A percentile compares a stretch with the other conserved stretches of the same genome.
Evolutionary conservation across 129 eudicot species (phyloP).

Genomic region (Flaveria sonorensis): DNA sequence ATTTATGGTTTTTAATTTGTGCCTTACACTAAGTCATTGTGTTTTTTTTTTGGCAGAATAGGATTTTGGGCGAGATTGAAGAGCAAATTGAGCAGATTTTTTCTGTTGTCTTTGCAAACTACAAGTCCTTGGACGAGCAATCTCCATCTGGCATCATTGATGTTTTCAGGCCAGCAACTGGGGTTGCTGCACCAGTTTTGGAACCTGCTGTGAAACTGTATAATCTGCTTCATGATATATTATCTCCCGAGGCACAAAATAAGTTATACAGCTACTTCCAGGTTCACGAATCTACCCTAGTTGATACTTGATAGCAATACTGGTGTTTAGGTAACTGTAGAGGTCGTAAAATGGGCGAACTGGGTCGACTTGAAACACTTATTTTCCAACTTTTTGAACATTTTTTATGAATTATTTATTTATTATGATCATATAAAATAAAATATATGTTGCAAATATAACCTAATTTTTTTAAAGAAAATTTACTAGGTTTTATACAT

Average conservation of each 20-base stretch:
- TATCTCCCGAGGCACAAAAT: conserved; percentile 79
- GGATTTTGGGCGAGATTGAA: conserved; percentile 73
- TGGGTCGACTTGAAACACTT: not conserved
- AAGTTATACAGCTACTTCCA: conserved; percentile 74
- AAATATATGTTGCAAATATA: not conserved
- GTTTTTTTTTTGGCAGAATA: conserved; percentile 51
- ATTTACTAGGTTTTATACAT: not conserved
- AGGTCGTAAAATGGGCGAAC: conserved; percentile 11
- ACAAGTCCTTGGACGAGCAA: conserved; percentile 72
- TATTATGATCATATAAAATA: not conserved
- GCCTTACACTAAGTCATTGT: conserved; percentile 4
- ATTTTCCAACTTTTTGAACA: not conserved
- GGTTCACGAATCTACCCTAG: conserved; percentile 39
- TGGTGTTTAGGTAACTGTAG: not conserved
- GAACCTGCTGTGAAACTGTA: conserved; percentile 76
- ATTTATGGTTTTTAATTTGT: conserved; percentile 1
- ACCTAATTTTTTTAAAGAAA: not conserved
- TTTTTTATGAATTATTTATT: not conserved
- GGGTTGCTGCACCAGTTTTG: conserved; percentile 67
- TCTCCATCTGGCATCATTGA: conserved; percentile 71
- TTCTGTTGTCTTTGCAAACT: conserved; percentile 67
- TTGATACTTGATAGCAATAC: conserved; percentile 5
- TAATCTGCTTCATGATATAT: conserved; percentile 76
- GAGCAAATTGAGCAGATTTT: conserved; percentile 72
- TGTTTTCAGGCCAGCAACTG: conserved; percentile 68